Percentiles rank a stretch among this genome's conserved stretches.
Evolutionary conservation across 768 basidiomycete genomes (phyloP).

Genomic region (Crassisporium funariophilum): DNA sequence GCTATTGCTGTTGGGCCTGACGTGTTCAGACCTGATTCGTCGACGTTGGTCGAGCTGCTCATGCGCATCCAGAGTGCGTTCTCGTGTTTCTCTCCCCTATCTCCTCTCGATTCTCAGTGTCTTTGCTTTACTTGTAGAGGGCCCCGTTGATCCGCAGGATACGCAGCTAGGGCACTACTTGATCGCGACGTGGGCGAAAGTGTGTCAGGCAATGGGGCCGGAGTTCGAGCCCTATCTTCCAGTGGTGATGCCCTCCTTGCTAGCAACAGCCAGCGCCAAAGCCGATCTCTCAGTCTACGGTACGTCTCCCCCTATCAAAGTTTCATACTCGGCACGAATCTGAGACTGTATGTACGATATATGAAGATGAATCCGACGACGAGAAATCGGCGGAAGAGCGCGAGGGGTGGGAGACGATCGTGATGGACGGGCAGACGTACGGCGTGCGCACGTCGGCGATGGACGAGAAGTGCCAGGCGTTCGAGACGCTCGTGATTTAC

Average conservation of each 20-base stretch:
- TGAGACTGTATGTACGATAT: conserved; percentile 20
- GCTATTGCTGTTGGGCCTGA: conserved; percentile 88
- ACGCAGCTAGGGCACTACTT: conserved; percentile 74
- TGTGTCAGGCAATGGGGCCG: conserved; percentile 81
- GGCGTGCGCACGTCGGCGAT: conserved; percentile 80
- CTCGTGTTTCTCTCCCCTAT: neutral
- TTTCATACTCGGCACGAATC: neutral
- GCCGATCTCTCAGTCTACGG: conserved; percentile 77
- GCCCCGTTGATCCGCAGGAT: conserved; percentile 69
- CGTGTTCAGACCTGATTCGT: conserved; percentile 74
- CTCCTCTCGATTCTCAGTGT: neutral
- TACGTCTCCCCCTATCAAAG: conserved; percentile 29
- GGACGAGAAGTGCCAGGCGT: conserved; percentile 87
- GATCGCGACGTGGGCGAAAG: conserved; percentile 86
- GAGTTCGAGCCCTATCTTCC: conserved; percentile 89
- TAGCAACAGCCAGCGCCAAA: conserved; percentile 77
- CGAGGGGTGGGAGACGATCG: conserved; percentile 80
- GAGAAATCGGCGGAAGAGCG: conserved; percentile 56
- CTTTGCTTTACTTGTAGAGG: conserved; percentile 43
- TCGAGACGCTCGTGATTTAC: conserved; percentile 84
- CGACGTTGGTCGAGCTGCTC: conserved; percentile 68
- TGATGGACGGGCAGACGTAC: conserved; percentile 74
- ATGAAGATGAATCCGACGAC: conserved; percentile 56
- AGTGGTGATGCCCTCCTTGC: conserved; percentile 78
- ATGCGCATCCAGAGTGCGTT: conserved; percentile 75